A percentile compares a stretch with the other conserved stretches of the same genome.
phyloP scores from a whole-genome alignment of 768 basidiomycete species.

The Mycena galopus region DNA sequence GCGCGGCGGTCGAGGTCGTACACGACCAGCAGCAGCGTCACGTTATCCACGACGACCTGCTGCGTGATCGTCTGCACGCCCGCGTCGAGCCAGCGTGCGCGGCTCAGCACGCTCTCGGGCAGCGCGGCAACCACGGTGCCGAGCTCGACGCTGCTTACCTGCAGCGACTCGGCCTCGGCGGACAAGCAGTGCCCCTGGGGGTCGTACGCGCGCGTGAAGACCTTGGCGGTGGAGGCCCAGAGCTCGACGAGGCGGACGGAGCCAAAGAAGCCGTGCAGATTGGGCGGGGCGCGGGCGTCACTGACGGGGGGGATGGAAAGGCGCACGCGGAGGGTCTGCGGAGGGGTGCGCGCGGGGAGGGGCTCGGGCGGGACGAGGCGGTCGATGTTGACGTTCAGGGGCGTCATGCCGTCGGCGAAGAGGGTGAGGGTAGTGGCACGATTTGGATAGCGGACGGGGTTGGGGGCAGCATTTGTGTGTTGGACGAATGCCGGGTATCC shows the following conservation, averaged over 20 bases:
- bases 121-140: conserved; percentile 68
- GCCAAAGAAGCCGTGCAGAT: conserved; percentile 74
- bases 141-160: conserved; percentile 60
- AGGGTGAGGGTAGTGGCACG: conserved; percentile 61
- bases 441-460: conserved; percentile 43
- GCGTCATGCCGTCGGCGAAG: conserved; percentile 78
- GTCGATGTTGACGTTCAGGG: conserved; percentile 71
- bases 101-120: conserved; percentile 75
- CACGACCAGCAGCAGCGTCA: conserved; percentile 71
- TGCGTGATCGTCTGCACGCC: conserved; percentile 73
- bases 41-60: conserved; percentile 76
- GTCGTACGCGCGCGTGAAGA: conserved; percentile 70
- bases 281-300: conserved; percentile 65
- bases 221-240: conserved; percentile 70
- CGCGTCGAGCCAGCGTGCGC: conserved; percentile 79
- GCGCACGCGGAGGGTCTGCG: conserved; percentile 68
- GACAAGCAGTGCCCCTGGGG: conserved; percentile 62
- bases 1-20: conserved; percentile 77
- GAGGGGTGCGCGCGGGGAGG: conserved; percentile 50
- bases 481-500: background rate
- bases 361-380: conserved; percentile 58
- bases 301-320: conserved; percentile 69
- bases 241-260: conserved; percentile 66
- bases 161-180: conserved; percentile 66
- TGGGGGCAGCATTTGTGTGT: conserved; percentile 35